Evolutionary conservation across 1,139 yeast genomes (phyloP), one percentile per base, ranked within the genome.

Genomic region (Yamadazyma trypodendri): DNA sequence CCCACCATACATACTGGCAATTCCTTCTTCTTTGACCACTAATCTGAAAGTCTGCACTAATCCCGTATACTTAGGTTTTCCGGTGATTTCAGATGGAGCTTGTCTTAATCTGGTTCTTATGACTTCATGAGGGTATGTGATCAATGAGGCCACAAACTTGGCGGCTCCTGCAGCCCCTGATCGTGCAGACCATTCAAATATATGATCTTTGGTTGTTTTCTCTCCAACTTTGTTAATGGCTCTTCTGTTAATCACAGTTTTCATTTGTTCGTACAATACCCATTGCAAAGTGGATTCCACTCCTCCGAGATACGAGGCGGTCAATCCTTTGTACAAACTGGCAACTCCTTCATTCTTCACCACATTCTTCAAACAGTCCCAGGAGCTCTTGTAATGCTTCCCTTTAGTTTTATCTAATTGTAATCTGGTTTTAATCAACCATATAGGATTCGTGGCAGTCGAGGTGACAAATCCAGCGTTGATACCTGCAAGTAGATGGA

Each of bases 151-250:
- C 48, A 87, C 72, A 52, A 92, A 82, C 59, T 92, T 92, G 34
- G 99, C 99, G 28, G 89, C 81, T 35, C 98, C 98, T 1, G 98
- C 99, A 31, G 97, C 90, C 2, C 98, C 98, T 0, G 97, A 88
- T 49, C 97, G 78, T 4, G 96, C 97, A 45, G 84, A 77, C 98
- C 98, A 94, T 55, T 88, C 96, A 50, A 84, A 61, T 16, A 88
- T 65, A 41, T 77, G 76, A 52, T 88, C 96, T 43, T 72, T 60
- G 4, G 77, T 69, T 1, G 90, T 78, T 43, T 52, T 72, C 50
- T 46, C 65, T 43, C 38, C 61, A 3, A 63, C 75, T 30, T 66
- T 62, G 38, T 63, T 69, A 13, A 71, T 69, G 0, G 86, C 70
- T 49, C 90, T 74, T 43, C 70, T 69, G 40, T 76, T 70, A 36